Evolutionary conservation across 2,329 filamentous ascomycete species (phyloP).

Genomic region (Trichoderma gracile): DNA sequence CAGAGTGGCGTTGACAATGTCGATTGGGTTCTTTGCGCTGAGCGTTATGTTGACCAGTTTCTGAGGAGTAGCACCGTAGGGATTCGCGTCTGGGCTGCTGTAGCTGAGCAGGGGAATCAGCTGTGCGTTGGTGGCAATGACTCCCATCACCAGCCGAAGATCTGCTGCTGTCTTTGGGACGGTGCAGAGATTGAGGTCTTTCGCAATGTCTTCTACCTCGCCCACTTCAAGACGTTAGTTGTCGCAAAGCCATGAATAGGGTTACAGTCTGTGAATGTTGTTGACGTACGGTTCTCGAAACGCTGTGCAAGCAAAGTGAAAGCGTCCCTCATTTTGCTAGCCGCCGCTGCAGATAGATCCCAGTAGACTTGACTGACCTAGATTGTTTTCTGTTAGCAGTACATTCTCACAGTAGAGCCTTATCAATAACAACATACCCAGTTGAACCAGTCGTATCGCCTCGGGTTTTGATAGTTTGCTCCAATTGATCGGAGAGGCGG

Average conservation of each 20-base stretch:
- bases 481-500: background rate
- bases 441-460: background rate
- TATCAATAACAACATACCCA: background rate
- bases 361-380: background rate
- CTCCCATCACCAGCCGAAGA: background rate
- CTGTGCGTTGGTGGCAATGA: background rate
- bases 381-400: background rate
- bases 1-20: background rate
- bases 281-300: background rate
- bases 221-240: background rate
- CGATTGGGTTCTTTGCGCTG: background rate
- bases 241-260: background rate
- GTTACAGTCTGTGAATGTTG: background rate
- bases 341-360: background rate
- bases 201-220: background rate
- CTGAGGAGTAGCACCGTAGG: background rate
- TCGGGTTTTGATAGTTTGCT: background rate
- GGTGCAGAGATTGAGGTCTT: background rate
- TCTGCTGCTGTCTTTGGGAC: background rate
- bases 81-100: conserved; percentile 1
- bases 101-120: background rate
- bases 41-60: background rate
- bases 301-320: background rate
- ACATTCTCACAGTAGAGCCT: background rate
- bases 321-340: background rate